These are phyloP conservation scores for Drechslerella coelobrocha DNA, from an alignment of 2,329 filamentous ascomycete species.

Conservation along the genomic window DNA sequence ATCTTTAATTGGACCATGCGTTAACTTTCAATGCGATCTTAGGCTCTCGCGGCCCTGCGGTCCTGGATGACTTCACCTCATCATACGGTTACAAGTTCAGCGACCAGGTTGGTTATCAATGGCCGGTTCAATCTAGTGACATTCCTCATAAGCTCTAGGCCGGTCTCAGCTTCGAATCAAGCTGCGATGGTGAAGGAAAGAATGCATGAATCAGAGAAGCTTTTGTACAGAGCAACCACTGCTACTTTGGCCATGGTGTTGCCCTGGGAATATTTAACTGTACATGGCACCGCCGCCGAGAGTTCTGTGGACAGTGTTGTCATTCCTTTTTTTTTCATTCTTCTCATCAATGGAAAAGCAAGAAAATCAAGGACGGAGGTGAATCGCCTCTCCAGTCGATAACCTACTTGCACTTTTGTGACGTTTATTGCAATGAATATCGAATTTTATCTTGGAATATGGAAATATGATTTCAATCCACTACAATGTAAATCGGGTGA, in stretches of 20 bases:
- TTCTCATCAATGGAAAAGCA: not conserved
- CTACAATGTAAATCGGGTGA: not conserved
- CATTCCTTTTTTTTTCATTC: not conserved
- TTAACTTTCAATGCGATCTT: conserved; percentile 36
- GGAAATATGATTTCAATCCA: conserved; percentile 20
- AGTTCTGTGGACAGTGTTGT: not conserved
- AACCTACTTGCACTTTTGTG: not conserved
- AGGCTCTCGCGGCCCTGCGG: conserved; percentile 96
- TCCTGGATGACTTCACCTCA: conserved; percentile 96
- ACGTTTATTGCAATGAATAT: conserved; percentile 3
- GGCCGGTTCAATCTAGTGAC: conserved; percentile 77
- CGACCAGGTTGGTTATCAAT: conserved; percentile 93
- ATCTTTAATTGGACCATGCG: not conserved
- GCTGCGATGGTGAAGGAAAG: not conserved
- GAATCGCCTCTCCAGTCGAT: not conserved
- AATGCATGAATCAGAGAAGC: not conserved
- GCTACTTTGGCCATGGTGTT: not conserved
- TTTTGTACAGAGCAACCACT: not conserved
- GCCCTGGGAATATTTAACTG: not conserved
- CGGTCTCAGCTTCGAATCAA: not conserved
- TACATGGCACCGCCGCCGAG: not conserved
- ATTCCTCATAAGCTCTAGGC: conserved; percentile 78
- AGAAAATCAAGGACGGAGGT: not conserved
- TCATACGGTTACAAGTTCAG: conserved; percentile 99
- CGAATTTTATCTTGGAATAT: conserved; percentile 44